These are phyloP conservation scores for Eremothecium gossypii DNA, from an alignment of 1,139 yeast genomes.

Conservation along the genomic window DNA sequence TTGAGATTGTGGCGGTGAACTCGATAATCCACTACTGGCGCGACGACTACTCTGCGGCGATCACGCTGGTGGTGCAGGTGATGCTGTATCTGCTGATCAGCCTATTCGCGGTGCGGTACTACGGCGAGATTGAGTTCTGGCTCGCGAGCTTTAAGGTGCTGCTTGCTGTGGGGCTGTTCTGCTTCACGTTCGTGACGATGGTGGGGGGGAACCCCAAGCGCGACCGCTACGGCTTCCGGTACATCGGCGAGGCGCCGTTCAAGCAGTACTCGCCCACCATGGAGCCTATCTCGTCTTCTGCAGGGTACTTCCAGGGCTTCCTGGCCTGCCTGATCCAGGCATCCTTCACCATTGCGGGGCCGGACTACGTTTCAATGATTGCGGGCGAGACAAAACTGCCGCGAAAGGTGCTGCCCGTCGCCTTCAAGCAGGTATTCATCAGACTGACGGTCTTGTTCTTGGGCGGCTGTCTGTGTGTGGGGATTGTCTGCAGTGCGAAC, in stretches of 20 bases:
- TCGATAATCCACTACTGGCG: constrained; percentile 74
- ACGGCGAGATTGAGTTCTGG: constrained; percentile 81
- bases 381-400: constrained; percentile 81
- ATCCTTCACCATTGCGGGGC: constrained; percentile 69
- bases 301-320: constrained; percentile 67
- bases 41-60: constrained; percentile 61
- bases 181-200: constrained; percentile 72
- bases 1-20: constrained; percentile 73
- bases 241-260: constrained; percentile 51
- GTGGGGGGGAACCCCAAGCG: constrained; percentile 71
- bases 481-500: constrained; percentile 46
- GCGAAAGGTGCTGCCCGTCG: constrained; percentile 64
- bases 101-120: constrained; percentile 59
- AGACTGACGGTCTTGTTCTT: constrained; percentile 64
- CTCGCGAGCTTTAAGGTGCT: constrained; percentile 63
- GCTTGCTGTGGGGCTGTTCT: constrained; percentile 59
- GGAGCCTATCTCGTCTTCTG: constrained; percentile 18
- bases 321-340: constrained; percentile 53
- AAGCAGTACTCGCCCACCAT: constrained; percentile 51
- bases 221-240: constrained; percentile 58
- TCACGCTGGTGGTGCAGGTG: constrained; percentile 54
- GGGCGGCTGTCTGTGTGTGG: constrained; percentile 52
- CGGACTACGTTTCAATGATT: constrained; percentile 74
- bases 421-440: constrained; percentile 68
- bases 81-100: constrained; percentile 55